Conservation (phyloP, 805 yeast species). For the Cyberlindnera euphorbiiphila region DNA sequence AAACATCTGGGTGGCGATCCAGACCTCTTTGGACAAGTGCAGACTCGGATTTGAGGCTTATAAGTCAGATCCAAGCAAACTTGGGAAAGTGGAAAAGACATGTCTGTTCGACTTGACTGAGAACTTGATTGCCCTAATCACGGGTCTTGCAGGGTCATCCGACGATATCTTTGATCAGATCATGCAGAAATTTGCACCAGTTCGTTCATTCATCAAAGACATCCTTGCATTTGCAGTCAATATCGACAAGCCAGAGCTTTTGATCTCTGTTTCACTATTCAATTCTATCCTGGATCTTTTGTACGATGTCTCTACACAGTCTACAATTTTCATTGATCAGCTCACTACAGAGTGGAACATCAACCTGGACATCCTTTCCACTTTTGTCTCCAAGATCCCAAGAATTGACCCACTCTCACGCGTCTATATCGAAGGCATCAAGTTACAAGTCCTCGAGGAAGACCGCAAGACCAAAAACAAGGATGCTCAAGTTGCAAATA, state of each 20-base stretch:
- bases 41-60: slow-evolving; percentile 44
- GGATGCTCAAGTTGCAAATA: slow-evolving; percentile 22
- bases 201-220: slow-evolving; percentile 27
- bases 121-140: slow-evolving; percentile 63
- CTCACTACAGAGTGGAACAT: slow-evolving; percentile 19
- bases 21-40: slow-evolving; percentile 47
- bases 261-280: slow-evolving; percentile 40
- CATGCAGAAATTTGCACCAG: slow-evolving; percentile 24
- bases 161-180: slow-evolving; percentile 52
- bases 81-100: slow-evolving; percentile 39
- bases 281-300: slow-evolving; percentile 53
- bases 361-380: slow-evolving; percentile 14
- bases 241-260: slow-evolving; percentile 25
- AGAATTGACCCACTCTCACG: slow-evolving; percentile 31
- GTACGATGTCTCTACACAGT: slow-evolving; percentile 58
- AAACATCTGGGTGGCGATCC: slow-evolving; percentile 65
- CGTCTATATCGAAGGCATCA: slow-evolving; percentile 35
- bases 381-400: slow-evolving; percentile 11
- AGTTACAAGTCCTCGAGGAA: slow-evolving; percentile 35
- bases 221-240: slow-evolving; percentile 30
- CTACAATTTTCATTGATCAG: slow-evolving; percentile 44
- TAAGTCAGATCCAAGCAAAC: slow-evolving; percentile 24
- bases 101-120: slow-evolving; percentile 66
- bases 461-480: slow-evolving; percentile 16
- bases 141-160: slow-evolving; percentile 61